Evolutionary conservation across 495 filamentous ascomycete genomes (phyloP), one percentile per base, ranked within the genome.

Genomic region (Pseudotulostoma volvatum): DNA sequence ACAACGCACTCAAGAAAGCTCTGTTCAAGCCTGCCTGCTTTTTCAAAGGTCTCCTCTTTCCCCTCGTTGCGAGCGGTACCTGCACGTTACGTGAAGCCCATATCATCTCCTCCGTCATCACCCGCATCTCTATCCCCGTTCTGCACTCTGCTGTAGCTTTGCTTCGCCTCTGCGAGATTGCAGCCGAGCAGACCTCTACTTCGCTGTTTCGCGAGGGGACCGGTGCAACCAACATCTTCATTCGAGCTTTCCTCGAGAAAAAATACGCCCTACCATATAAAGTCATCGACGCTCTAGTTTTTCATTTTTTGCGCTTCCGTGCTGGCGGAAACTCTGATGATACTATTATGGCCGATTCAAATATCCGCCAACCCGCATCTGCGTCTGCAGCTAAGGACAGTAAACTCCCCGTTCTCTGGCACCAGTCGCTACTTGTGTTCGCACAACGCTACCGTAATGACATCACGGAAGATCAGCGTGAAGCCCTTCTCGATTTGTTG

Each of bases 1-100:
- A 93, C 67, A 82, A 85, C 41, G 74, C 84, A 1, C 64, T 97
- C 34, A 93, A 93, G 56, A 93, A 93, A 52, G 76, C 77, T 2
- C 67, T 96, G 7, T 99, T 94, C 67, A 96, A 95, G 52, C 92
- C 90, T 1, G 81, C 84, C 0, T 84, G 84, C 16, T 99, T 92
- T 61, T 96, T 99, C 67, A 95, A 95, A 56, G 90, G 90, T 1
- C 73, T 96, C 44, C 66, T 97, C 4, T 96, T 96, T 50, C 92
- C 92, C 3, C 67, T 97, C 8, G 78, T 88, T 0, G 68, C 67
- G 11, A 73, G 71, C 39, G 67, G 81, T 7, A 83, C 75, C 18
- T 93, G 85, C 62, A 88, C 86, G 3, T 59, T 96, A 33, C 72
- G 86, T 21, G 90, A 97, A 60, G 90, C 90, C 1, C 77, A 85